phyloP scores from a whole-genome alignment of 495 filamentous ascomycete genomes.

The Penicillium macrosclerotiorum region DNA sequence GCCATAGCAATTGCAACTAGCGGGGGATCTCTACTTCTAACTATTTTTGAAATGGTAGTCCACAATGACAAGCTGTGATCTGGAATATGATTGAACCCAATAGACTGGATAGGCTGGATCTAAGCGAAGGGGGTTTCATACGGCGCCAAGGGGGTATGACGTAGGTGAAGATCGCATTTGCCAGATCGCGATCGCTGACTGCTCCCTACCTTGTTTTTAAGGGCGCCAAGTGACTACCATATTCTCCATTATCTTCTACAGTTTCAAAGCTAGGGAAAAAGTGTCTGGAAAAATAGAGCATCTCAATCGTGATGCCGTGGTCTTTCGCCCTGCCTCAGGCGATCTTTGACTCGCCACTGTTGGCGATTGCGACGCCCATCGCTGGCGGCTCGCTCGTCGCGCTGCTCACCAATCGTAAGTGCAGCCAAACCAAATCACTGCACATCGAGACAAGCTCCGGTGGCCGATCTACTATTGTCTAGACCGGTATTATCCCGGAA shows the following conservation, averaged over 20 bases:
- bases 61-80: too few relatives aligned
- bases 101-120: neutral
- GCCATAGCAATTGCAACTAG: too few relatives aligned
- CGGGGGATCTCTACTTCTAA: too few relatives aligned
- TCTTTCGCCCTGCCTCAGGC: constrained; percentile 34
- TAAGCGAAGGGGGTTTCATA: constrained; percentile 2
- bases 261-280: too few relatives aligned
- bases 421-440: neutral
- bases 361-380: constrained; percentile 35
- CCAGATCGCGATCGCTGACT: constrained; percentile 24
- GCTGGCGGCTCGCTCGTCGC: constrained; percentile 29
- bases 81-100: too few relatives aligned
- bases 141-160: constrained; percentile 16
- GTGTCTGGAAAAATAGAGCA: too few relatives aligned
- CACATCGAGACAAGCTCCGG: too few relatives aligned
- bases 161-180: constrained; percentile 2
- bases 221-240: too few relatives aligned
- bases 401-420: constrained; percentile 35
- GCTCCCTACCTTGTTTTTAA: neutral
- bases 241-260: too few relatives aligned
- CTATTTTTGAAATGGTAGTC: too few relatives aligned
- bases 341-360: constrained; percentile 34
- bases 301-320: constrained; percentile 31
- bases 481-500: too few relatives aligned
- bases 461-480: too few relatives aligned